Conservation (phyloP, 106 monocot species). For the Alisma plantagoaquatica region DNA sequence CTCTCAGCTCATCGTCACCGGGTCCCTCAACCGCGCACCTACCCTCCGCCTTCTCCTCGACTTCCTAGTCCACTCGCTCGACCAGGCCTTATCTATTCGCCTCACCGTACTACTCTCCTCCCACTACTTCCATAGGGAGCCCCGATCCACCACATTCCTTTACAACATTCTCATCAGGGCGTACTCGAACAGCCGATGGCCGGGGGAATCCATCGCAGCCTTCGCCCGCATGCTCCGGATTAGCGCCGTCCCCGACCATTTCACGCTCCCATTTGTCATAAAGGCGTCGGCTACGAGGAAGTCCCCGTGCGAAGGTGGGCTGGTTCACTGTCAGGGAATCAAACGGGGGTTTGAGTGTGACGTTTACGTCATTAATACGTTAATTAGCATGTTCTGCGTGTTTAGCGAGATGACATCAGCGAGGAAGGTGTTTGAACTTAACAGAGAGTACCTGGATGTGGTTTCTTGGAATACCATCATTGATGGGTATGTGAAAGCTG, state of each 20-base stretch:
- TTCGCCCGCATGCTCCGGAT: slow-evolving; percentile 25
- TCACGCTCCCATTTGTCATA: slow-evolving; percentile 42
- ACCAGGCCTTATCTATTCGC: slow-evolving; percentile 3
- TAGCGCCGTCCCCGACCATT: slow-evolving; percentile 15
- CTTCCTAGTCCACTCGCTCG: slow-evolving; percentile 16
- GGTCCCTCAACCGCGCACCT: slow-evolving; percentile 12
- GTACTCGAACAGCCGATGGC: slow-evolving; percentile 14
- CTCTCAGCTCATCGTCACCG: slow-evolving; percentile 13
- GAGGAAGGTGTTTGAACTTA: slow-evolving; percentile 31
- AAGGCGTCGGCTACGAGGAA: slow-evolving; percentile 6
- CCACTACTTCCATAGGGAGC: slow-evolving; percentile 12
- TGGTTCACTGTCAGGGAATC: slow-evolving; percentile 28
- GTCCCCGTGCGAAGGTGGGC: slow-evolving; percentile 20
- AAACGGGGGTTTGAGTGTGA: slow-evolving; percentile 33
- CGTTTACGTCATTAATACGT: slow-evolving; percentile 39
- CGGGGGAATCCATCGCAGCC: slow-evolving; percentile 15
- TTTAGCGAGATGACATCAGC: slow-evolving; percentile 32
- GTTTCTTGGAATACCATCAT: slow-evolving; percentile 72
- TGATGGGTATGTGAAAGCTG: slow-evolving; percentile 49
- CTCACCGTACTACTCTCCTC: slow-evolving; percentile 11
- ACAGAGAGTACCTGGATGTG: slow-evolving; percentile 21
- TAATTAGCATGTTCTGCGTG: slow-evolving; percentile 40
- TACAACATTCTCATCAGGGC: slow-evolving; percentile 39
- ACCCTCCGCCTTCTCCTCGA: slow-evolving; percentile 9
- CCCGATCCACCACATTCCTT: slow-evolving; percentile 32